Base-by-base conservation (phyloP, 345 rosid genomes). In the Acer yangbiense region DNA sequence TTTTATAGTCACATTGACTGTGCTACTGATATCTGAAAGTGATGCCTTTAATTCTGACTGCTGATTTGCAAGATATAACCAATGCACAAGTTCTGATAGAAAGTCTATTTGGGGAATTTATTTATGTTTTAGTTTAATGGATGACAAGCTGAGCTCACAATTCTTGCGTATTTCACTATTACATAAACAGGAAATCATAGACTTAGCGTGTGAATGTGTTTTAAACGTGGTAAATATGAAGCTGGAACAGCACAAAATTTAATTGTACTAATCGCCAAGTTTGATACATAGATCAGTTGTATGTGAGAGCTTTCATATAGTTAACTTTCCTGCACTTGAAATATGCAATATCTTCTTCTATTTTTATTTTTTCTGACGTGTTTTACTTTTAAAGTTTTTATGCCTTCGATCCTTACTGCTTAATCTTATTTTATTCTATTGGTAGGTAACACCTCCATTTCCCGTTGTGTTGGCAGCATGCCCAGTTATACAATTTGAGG, bases 371-470 rank as follows among this genome's bases (percentile, higher is more conserved):
- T 14, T 3, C 32, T 27, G 32, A 17, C 25, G 13, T 41, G 68
- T 44, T 60, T 25, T 73, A 23, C 43, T 16, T 32, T 39, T 6
- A 5, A 50, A 32, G 27, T 62, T 71, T 35, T 57, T 64, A 52
- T 71, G 61, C 65, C 41, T 75, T 46, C 55, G 50, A 9, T 57
- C 58, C 23, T 20, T 50, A 54, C 41, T 76, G 76, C 63, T 84
- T 85, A 54, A 82, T 80, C 39, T 14, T 18, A 14, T 35, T 74
- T 41, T 65, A 78, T 80, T 82, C 78, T 83, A 70, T 77, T 77
- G 89, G 69, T 78, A 92, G 98, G 98, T 92, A 67, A 90, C 97
- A 8, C 98, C 97, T 65, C 81, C 91, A 62, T 92, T 86, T 80
- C 98, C 97, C 11, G 77, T 85, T 43, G 87, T 87, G 71, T 79